phyloP scores from a whole-genome alignment of 495 filamentous ascomycete species.

The Physcia stellaris region DNA sequence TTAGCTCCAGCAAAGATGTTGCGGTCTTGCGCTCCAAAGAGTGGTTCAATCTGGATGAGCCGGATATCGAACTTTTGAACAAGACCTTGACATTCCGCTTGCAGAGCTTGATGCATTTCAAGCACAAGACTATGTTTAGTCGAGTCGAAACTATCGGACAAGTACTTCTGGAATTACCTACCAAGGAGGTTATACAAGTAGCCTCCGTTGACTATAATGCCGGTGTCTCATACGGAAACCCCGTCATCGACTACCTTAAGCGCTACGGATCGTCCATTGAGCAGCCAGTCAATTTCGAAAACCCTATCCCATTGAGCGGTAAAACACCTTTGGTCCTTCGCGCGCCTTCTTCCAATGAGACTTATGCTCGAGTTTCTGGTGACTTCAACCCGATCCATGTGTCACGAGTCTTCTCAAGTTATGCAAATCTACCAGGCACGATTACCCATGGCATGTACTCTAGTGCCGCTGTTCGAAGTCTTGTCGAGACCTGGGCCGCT shows the following conservation, averaged over 20 bases:
- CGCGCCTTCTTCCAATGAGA: slow-evolving; percentile 95
- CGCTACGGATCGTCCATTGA: slow-evolving; percentile 87
- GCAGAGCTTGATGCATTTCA: slow-evolving; percentile 79
- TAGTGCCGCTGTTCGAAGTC: slow-evolving; percentile 87
- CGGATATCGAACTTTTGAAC: slow-evolving; percentile 69
- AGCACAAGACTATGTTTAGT: slow-evolving; percentile 87
- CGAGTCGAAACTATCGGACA: slow-evolving; percentile 85
- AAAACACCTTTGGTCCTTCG: slow-evolving; percentile 76
- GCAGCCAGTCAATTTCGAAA: slow-evolving; percentile 94
- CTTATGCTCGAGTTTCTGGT: slow-evolving; percentile 90
- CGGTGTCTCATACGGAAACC: slow-evolving; percentile 82
- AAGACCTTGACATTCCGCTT: slow-evolving; percentile 96
- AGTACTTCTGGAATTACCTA: slow-evolving; percentile 88
- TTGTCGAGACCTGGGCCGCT: slow-evolving; percentile 98
- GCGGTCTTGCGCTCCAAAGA: slow-evolving; percentile 90
- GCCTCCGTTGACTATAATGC: slow-evolving; percentile 90
- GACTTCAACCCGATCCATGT: slow-evolving; percentile 99
- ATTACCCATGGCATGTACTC: slow-evolving; percentile 99
- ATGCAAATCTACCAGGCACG: slow-evolving; percentile 86
- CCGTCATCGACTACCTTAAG: slow-evolving; percentile 90
- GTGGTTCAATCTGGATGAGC: slow-evolving; percentile 80
- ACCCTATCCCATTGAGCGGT: slow-evolving; percentile 86
- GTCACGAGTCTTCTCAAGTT: slow-evolving; percentile 86
- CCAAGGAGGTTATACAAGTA: slow-evolving; percentile 92
- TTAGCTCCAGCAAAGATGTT: slow-evolving; percentile 75